Evolutionary conservation across 2,329 filamentous ascomycete species (phyloP).

Genomic region (Lachnellula hyalina): DNA sequence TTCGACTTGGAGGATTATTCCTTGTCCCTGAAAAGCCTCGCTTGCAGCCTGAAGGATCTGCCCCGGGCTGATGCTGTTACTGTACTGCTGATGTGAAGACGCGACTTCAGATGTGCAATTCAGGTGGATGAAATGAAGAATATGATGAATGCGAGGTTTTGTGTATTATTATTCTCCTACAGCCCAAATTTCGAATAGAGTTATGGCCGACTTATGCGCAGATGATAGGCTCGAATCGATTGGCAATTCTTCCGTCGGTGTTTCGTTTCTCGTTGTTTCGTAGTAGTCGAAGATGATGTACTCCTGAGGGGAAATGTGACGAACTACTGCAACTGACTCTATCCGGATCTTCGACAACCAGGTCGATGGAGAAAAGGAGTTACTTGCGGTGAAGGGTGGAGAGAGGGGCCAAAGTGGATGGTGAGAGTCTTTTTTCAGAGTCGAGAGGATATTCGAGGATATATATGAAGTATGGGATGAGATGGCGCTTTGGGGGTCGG

Average conservation of each 20-base stretch:
- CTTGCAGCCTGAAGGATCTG: conserved; percentile 19
- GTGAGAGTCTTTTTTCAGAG: not conserved
- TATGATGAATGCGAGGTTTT: not conserved
- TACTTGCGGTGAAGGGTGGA: not conserved
- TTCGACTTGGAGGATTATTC: not conserved
- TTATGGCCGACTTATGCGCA: not conserved
- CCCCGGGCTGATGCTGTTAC: conserved; percentile 10
- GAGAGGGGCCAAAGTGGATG: not conserved
- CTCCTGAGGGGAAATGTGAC: conserved; percentile 19
- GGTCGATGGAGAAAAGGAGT: conserved; percentile 3
- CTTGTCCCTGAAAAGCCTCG: conserved; percentile 11
- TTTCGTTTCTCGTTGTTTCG: conserved; percentile 26
- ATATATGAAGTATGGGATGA: conserved; percentile 8
- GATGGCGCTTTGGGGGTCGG: not conserved
- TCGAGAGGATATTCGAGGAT: conserved; percentile 2
- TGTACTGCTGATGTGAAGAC: not conserved
- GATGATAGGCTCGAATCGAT: conserved; percentile 3
- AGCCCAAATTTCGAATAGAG: no score
- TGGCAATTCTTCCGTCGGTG: conserved; percentile 10
- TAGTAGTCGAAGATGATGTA: conserved; percentile 14
- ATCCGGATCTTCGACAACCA: conserved; percentile 8
- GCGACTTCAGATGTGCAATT: not conserved
- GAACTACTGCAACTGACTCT: conserved; percentile 7
- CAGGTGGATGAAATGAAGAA: not conserved
- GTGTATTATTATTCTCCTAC: no score